Conservation (phyloP, 208 protist species). For the Crithidia sp. region DNA sequence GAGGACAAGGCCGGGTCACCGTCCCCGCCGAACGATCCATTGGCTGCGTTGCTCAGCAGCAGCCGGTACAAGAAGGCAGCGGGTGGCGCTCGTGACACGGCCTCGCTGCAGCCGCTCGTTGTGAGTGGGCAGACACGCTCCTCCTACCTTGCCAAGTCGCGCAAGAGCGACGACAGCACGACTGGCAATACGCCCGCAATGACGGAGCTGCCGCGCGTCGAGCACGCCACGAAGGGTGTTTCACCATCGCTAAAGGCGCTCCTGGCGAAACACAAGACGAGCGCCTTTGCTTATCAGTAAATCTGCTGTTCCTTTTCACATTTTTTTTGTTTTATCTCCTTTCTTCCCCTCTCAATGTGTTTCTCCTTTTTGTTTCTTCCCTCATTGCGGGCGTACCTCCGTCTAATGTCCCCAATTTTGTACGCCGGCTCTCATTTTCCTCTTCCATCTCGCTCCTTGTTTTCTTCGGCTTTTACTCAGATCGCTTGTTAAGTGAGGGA, state of each 20-base stretch:
- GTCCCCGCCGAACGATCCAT: slow-evolving; percentile 29
- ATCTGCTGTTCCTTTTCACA: slow-evolving; percentile 1
- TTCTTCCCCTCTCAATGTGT: slow-evolving; percentile 1
- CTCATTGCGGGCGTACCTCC: neutral
- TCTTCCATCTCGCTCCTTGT: slow-evolving; percentile 1
- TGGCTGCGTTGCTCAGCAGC: slow-evolving; percentile 63
- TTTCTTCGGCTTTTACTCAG: slow-evolving; percentile 5
- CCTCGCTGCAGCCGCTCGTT: slow-evolving; percentile 22
- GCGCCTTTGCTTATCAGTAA: slow-evolving; percentile 38
- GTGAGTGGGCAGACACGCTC: neutral
- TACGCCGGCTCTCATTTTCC: slow-evolving; percentile 12
- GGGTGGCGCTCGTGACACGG: neutral
- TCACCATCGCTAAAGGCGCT: slow-evolving; percentile 76
- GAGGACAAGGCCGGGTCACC: neutral
- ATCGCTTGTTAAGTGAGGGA: too few species aligned
- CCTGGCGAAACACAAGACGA: slow-evolving; percentile 60
- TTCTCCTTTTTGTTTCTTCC: slow-evolving; percentile 13
- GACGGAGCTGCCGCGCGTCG: slow-evolving; percentile 20
- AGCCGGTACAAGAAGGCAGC: slow-evolving; percentile 63
- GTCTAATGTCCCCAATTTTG: too few species aligned
- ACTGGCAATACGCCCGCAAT: neutral
- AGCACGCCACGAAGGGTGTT: slow-evolving; percentile 27
- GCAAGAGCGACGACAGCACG: slow-evolving; percentile 17
- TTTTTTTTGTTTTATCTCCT: slow-evolving; percentile 22
- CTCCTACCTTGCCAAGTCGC: neutral